Evolutionary conservation across 441 rosid genomes (phyloP), one percentile per base, ranked within the genome.

Genomic region (Bocquillonia castaneifolia): DNA sequence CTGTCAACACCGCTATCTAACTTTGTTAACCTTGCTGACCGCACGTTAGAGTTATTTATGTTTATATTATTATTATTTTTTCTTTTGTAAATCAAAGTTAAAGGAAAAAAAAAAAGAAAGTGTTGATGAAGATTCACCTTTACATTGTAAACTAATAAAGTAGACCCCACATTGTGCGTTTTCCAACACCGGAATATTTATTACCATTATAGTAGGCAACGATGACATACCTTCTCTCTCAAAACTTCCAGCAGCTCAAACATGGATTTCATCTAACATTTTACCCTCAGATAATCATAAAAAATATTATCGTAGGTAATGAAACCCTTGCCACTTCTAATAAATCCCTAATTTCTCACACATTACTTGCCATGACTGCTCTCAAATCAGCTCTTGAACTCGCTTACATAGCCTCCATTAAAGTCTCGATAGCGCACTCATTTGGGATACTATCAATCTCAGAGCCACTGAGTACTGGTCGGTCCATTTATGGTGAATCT

Each of bases 401-500:
- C 10, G 90, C 83, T 20, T 88, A 88, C 62, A 56, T 83, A 59
- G 77, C 84, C 0, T 37, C 59, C 5, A 42, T 88, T 66, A 74
- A 80, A 39, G 86, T 91, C 44, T 79, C 97, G 1, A 87, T 95
- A 8, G 92, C 97, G 28, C 87, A 91, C 69, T 81, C 91, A 0
- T 78, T 91, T 10, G 92, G 94, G 1, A 82, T 91, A 52, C 74
- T 90, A 59, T 81, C 90, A 3, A 12, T 86, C 0, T 88, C 92
- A 0, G 86, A 87, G 68, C 97, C 91, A 6, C 97, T 91, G 25
- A 85, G 90, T 59, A 72, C 84, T 0, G 92, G 94, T 0, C 72
- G 59, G 76, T 88, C 81, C 97, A 3, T 87, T 91, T 63, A 87
- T 87, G 93, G 91, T 91, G 6, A 91, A 91, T 76, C 93, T 92